Evolutionary conservation across 805 yeast species (phyloP).

Genomic region (Candida glaebosa): DNA sequence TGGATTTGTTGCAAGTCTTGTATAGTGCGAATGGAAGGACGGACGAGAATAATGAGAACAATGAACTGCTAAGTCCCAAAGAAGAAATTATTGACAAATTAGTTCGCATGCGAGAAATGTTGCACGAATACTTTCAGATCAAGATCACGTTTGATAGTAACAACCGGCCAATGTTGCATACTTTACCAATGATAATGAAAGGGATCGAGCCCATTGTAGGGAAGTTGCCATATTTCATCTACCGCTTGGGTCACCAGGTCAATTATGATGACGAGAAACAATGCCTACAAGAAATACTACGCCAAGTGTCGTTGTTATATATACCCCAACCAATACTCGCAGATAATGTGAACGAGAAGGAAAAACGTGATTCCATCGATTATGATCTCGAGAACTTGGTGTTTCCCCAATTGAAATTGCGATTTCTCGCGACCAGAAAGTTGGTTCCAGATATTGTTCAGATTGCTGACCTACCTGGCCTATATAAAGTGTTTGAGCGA

Average conservation of each 20-base stretch:
- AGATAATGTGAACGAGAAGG: slow-evolving; percentile 18
- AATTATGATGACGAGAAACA: slow-evolving; percentile 64
- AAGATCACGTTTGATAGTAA: slow-evolving; percentile 31
- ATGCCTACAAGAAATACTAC: slow-evolving; percentile 64
- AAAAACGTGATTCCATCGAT: slow-evolving; percentile 18
- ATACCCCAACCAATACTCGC: slow-evolving; percentile 54
- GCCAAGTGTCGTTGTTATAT: slow-evolving; percentile 69
- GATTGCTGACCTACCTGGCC: slow-evolving; percentile 86
- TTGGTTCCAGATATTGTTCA: slow-evolving; percentile 62
- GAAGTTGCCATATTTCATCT: slow-evolving; percentile 66
- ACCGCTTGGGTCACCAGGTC: slow-evolving; percentile 54
- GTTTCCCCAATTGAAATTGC: slow-evolving; percentile 61
- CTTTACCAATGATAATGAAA: slow-evolving; percentile 68
- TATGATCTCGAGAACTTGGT: slow-evolving; percentile 50
- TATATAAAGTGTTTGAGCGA: slow-evolving; percentile 89
- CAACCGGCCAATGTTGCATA: slow-evolving; percentile 32
- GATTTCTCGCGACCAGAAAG: slow-evolving; percentile 60
- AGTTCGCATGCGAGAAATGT: slow-evolving; percentile 66
- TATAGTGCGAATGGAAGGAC: slow-evolving; percentile 18
- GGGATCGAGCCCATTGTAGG: slow-evolving; percentile 59
- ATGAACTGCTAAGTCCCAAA: slow-evolving; percentile 9
- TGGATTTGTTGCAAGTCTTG: slow-evolving; percentile 37
- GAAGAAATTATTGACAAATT: slow-evolving; percentile 17
- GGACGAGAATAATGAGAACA: slow-evolving; percentile 6
- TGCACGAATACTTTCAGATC: slow-evolving; percentile 72